Evolutionary conservation across 2,329 filamentous ascomycete genomes (phyloP).

Genomic region (Fusarium sp.): DNA sequence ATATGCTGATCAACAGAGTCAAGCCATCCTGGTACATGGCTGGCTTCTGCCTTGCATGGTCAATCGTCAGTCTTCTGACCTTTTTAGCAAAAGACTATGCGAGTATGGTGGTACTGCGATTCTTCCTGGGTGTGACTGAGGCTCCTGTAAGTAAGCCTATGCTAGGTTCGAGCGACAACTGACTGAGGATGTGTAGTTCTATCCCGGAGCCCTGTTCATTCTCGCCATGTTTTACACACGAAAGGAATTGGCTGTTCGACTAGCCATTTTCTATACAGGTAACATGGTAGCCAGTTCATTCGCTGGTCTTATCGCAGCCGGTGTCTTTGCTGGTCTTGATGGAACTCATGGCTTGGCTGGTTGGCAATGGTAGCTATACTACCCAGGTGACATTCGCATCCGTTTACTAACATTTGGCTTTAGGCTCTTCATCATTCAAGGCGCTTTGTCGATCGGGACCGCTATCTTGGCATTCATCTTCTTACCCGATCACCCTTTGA

Average conservation of each 20-base stretch:
- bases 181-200: constrained; percentile 37
- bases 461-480: constrained; percentile 49
- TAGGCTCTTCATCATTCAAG: constrained; percentile 49
- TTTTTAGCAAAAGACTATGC: constrained; percentile 55
- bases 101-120: constrained; percentile 56
- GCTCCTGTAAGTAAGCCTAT: constrained; percentile 43
- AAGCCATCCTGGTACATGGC: constrained; percentile 57
- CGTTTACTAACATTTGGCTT: not conserved
- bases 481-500: constrained; percentile 53
- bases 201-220: constrained; percentile 52
- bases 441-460: constrained; percentile 42
- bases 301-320: constrained; percentile 57
- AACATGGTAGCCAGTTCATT: constrained; percentile 53
- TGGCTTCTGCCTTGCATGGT: constrained; percentile 53
- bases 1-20: constrained; percentile 54
- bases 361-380: constrained; percentile 44
- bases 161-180: not conserved
- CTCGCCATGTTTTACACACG: constrained; percentile 66
- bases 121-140: constrained; percentile 55
- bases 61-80: constrained; percentile 55
- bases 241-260: constrained; percentile 56
- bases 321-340: constrained; percentile 51
- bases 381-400: rapidly evolving
- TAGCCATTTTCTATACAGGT: constrained; percentile 58
- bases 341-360: constrained; percentile 41